Evolutionary conservation across 768 basidiomycete genomes (phyloP).

Genomic region (Russula earlei): DNA sequence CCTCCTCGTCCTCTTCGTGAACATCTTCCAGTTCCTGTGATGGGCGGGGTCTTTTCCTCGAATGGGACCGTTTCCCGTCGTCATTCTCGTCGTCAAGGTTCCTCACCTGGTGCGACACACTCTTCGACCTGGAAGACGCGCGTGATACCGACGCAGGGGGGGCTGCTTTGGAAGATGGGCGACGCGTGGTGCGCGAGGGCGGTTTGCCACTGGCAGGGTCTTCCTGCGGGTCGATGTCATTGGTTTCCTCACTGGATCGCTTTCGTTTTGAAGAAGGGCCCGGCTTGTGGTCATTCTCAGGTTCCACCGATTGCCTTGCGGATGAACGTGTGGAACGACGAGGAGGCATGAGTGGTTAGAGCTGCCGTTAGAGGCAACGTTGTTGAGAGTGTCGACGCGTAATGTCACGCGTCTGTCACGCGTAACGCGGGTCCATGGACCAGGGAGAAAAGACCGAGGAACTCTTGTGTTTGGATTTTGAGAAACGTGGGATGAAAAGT

Average conservation of each 20-base stretch:
- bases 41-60: constrained; percentile 13
- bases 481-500: not conserved
- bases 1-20: constrained; percentile 16
- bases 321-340: constrained; percentile 20
- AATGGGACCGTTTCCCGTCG: constrained; percentile 12
- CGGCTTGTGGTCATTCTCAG: not conserved
- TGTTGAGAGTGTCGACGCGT: constrained; percentile 10
- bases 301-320: constrained; percentile 6
- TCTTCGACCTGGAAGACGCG: constrained; percentile 8
- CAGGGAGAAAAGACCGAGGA: not conserved
- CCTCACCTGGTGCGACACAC: not conserved
- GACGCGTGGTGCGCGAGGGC: constrained; percentile 12
- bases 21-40: constrained; percentile 14
- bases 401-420: constrained; percentile 17
- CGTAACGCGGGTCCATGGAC: not conserved
- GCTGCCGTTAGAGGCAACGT: not conserved
- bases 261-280: constrained; percentile 11
- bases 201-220: not conserved
- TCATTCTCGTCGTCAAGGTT: constrained; percentile 8
- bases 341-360: constrained; percentile 16
- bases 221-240: constrained; percentile 8
- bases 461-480: not conserved
- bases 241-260: constrained; percentile 4
- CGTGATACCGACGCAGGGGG: constrained; percentile 5
- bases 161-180: constrained; percentile 2